Base-by-base conservation (phyloP, 805 yeast species). In the Ogataea pini region DNA sequence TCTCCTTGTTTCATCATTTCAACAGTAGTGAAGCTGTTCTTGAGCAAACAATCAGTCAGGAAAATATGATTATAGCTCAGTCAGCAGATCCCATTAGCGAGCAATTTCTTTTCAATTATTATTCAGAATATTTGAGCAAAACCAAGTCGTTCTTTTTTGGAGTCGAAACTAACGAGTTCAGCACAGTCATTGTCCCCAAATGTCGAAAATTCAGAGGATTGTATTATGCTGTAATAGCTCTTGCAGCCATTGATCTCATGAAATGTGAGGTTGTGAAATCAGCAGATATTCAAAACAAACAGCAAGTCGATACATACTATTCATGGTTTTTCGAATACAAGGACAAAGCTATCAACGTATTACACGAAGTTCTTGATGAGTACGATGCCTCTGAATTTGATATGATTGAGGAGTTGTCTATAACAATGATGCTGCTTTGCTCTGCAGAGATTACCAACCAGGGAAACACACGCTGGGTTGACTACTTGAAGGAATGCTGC, bases 361-460 rank as follows among this genome's bases (percentile, higher is more conserved):
- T 66, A 20, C 67, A 67, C 49, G 47, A 52, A 42, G 51, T 63
- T 7, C 48, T 66, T 6, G 69, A 66, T 42, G 51, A 47, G 18
- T 55, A 49, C 39, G 57, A 52, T 36, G 50, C 48, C 14, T 54
- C 55, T 18, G 53, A 41, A 36, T 51, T 51, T 28, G 61, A 60
- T 24, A 55, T 46, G 22, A 41, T 64, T 19, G 64, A 63, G 25
- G 69, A 64, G 32, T 48, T 66, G 14, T 52, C 62, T 7, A 51
- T 63, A 22, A 62, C 69, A 24, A 50, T 66, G 2, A 49, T 66
- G 47, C 54, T 63, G 44, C 31, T 67, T 12, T 64, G 69, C 39
- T 61, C 70, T 4, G 53, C 63, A 10, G 71, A 66, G 33, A 63
- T 66, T 14, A 58, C 64, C 6, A 62, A 67, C 39, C 56, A 52